phyloP scores from a whole-genome alignment of 1,284 basidiomycete genomes.

The Vanrija sp. region DNA sequence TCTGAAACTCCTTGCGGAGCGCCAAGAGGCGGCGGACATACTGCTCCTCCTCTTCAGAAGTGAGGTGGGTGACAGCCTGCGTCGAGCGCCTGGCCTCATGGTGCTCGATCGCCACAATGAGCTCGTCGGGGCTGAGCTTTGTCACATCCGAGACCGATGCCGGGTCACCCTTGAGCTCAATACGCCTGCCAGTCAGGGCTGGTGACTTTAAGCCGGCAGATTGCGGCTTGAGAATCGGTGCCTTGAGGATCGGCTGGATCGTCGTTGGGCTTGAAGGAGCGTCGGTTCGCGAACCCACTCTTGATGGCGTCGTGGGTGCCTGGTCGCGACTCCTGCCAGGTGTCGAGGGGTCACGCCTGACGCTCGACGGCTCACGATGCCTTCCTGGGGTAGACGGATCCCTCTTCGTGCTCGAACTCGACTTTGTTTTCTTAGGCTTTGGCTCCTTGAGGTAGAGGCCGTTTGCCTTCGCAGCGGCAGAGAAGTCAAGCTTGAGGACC shows the following conservation, averaged over 20 bases:
- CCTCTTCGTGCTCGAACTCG: conserved; percentile 2
- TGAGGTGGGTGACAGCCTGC: conserved; percentile 43
- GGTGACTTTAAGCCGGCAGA: conserved; percentile 23
- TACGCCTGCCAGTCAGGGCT: conserved; percentile 39
- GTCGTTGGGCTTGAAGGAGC: too few species aligned
- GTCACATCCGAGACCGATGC: conserved; percentile 29
- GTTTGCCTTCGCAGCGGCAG: conserved; percentile 36
- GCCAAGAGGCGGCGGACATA: conserved; percentile 51
- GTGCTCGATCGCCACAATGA: conserved; percentile 49
- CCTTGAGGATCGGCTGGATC: not conserved
- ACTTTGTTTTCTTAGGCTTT: conserved; percentile 25
- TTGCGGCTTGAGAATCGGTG: not conserved
- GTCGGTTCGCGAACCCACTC: too few species aligned
- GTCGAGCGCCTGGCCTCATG: conserved; percentile 46
- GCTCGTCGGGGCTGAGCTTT: conserved; percentile 49
- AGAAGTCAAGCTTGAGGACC: conserved; percentile 43
- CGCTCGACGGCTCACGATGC: too few species aligned
- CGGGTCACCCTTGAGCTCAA: conserved; percentile 29
- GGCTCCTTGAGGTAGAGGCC: conserved; percentile 34
- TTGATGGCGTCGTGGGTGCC: too few species aligned
- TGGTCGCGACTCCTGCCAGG: too few species aligned
- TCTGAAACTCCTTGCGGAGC: conserved; percentile 48
- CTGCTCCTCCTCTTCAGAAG: conserved; percentile 51
- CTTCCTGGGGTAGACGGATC: conserved; percentile 11
- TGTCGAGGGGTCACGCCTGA: too few species aligned